A percentile compares a stretch with the other conserved stretches of the same genome.
phyloP scores from a whole-genome alignment of 352 stramenopile species.

The Globisporangium ultimum region DNA sequence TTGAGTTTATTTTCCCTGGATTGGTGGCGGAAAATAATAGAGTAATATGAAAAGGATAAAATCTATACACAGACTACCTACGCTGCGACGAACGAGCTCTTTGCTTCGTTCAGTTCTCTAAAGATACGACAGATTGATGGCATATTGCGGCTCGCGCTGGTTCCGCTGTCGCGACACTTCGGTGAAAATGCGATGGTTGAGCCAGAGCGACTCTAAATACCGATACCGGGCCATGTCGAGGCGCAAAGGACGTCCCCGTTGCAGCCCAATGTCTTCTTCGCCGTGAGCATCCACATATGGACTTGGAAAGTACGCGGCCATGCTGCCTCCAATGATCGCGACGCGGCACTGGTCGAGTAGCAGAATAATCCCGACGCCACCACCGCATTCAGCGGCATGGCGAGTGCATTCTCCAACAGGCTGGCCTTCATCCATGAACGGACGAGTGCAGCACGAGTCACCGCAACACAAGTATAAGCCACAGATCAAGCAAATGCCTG shows the following conservation, averaged over 20 bases:
- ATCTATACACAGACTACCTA: conserved; percentile 4
- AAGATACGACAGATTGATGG: conserved; percentile 84
- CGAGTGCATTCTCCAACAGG: conserved; percentile 83
- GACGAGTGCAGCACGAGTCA: conserved; percentile 78
- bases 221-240: conserved; percentile 70
- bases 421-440: conserved; percentile 71
- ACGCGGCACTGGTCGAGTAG: conserved; percentile 84
- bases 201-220: conserved; percentile 80
- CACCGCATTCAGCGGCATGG: conserved; percentile 80
- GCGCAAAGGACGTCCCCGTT: conserved; percentile 73
- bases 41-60: conserved; percentile 6
- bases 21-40: too few species aligned
- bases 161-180: conserved; percentile 87
- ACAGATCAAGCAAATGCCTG: conserved; percentile 80
- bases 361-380: conserved; percentile 80
- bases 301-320: conserved; percentile 83
- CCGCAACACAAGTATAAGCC: conserved; percentile 82
- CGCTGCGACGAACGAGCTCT: too few species aligned
- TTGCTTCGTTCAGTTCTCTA: conserved; percentile 26
- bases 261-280: conserved; percentile 81
- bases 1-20: too few species aligned
- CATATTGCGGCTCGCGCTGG: conserved; percentile 83
- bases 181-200: conserved; percentile 79
- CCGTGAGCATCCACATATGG: conserved; percentile 85
- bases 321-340: conserved; percentile 77